These are phyloP conservation scores for Calonectria fujianensis DNA, from an alignment of 2,329 filamentous ascomycete species.

Conservation along the genomic window DNA sequence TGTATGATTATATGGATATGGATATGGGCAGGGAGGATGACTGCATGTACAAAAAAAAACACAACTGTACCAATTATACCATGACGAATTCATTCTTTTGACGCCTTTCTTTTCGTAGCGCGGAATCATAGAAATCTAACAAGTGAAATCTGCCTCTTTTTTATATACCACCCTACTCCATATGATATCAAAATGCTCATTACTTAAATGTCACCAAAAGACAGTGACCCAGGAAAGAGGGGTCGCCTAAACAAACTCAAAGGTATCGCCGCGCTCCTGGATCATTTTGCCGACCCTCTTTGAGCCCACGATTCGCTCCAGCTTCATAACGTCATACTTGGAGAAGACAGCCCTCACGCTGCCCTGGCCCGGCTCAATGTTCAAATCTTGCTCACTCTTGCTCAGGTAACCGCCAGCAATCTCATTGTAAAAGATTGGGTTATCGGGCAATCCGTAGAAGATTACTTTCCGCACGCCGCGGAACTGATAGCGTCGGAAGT, in stretches of 20 bases:
- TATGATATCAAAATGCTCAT: slow-evolving; percentile 29
- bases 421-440: slow-evolving; percentile 87
- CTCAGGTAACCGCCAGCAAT: slow-evolving; percentile 81
- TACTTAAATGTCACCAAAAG: slow-evolving; percentile 3
- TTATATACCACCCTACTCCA: slow-evolving; percentile 44
- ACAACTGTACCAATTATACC: slow-evolving; percentile 55
- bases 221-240: not conserved
- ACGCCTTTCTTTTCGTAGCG: slow-evolving; percentile 35
- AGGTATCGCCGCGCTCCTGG: slow-evolving; percentile 88
- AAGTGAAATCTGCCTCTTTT: slow-evolving; percentile 41
- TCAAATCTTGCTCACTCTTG: slow-evolving; percentile 74
- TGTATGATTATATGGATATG: slow-evolving; percentile 51
- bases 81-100: slow-evolving; percentile 46
- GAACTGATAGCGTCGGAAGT: slow-evolving; percentile 92
- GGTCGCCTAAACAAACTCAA: slow-evolving; percentile 86
- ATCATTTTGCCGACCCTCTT: slow-evolving; percentile 90
- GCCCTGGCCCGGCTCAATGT: slow-evolving; percentile 75
- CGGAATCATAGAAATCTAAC: slow-evolving; percentile 14
- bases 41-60: slow-evolving; percentile 54
- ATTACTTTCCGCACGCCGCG: slow-evolving; percentile 89
- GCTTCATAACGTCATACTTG: slow-evolving; percentile 90
- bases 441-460: slow-evolving; percentile 93
- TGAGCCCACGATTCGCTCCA: slow-evolving; percentile 91
- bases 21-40: slow-evolving; percentile 39
- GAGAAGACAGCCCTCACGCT: slow-evolving; percentile 82